These are phyloP conservation scores for Hepatocystis sp. DNA, from an alignment of 169 alveolate species.

Conservation along the genomic window DNA sequence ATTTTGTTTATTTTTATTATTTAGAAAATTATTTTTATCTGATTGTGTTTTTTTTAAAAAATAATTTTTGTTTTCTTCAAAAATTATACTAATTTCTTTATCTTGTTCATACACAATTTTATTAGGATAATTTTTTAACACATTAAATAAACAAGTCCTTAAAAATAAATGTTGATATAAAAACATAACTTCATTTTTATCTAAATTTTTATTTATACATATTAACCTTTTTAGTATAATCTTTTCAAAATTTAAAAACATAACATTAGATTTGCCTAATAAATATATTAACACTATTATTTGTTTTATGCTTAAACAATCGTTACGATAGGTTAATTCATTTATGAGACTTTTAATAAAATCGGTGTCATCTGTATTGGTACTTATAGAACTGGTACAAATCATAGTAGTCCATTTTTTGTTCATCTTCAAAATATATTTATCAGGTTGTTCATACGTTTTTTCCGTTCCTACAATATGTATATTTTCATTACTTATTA, in stretches of 20 bases:
- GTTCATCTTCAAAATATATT: conserved; percentile 1
- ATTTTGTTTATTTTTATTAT: not conserved
- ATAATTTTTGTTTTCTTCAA: not conserved
- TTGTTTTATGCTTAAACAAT: conserved; percentile 29
- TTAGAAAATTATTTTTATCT: not conserved
- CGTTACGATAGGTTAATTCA: conserved; percentile 67
- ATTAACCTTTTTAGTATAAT: conserved; percentile 37
- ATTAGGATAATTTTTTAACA: conserved; percentile 8
- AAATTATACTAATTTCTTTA: not conserved
- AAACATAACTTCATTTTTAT: conserved; percentile 41
- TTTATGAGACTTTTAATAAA: conserved; percentile 32
- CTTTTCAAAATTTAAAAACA: conserved; percentile 41
- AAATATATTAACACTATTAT: conserved; percentile 23
- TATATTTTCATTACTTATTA: not conserved
- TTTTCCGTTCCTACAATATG: not conserved
- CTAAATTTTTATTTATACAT: conserved; percentile 20
- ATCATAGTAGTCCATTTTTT: no score
- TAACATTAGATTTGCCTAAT: conserved; percentile 6
- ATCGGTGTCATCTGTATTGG: conserved; percentile 3
- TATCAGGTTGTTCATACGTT: not conserved
- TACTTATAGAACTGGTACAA: no score
- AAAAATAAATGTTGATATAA: conserved; percentile 42
- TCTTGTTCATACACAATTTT: conserved; percentile 20
- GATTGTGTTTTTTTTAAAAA: not conserved
- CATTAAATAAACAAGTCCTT: conserved; percentile 61